phyloP scores from a whole-genome alignment of 257 asterid species.

The Nicotiana attenuata region DNA sequence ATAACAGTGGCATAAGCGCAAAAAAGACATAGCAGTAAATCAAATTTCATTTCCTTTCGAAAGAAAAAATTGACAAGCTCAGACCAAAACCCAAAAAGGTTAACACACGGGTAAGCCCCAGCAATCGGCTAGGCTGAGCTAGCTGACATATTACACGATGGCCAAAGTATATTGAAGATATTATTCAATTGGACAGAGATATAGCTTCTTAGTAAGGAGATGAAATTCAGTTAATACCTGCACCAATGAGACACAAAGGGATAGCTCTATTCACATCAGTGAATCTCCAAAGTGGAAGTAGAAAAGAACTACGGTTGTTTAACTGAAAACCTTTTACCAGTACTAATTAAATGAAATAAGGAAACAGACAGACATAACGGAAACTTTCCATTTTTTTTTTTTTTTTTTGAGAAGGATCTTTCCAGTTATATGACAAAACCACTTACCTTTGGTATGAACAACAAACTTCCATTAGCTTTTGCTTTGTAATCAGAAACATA shows the following conservation, averaged over 20 bases:
- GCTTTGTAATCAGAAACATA: constrained; percentile 68
- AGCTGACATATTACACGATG: not conserved
- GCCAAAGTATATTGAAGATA: not conserved
- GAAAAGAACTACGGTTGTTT: not conserved
- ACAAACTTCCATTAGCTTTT: constrained; percentile 38
- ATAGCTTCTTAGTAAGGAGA: not conserved
- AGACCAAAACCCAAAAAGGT: not conserved
- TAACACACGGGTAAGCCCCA: not conserved
- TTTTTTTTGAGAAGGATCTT: not conserved
- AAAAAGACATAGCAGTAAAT: not conserved
- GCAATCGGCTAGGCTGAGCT: not conserved
- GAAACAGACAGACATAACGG: not conserved
- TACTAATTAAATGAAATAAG: not conserved
- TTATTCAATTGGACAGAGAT: not conserved
- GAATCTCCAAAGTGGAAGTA: not conserved
- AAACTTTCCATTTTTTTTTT: no score
- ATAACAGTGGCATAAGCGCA: no score
- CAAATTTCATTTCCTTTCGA: not conserved
- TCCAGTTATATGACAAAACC: not conserved
- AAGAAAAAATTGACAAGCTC: not conserved
- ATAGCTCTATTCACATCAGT: not conserved
- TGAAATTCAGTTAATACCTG: not conserved
- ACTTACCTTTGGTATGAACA: constrained; percentile 72
- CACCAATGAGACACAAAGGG: not conserved
- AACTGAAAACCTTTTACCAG: not conserved